phyloP scores from a whole-genome alignment of 164 flowering plant species.

The Nymphaea colorata region DNA sequence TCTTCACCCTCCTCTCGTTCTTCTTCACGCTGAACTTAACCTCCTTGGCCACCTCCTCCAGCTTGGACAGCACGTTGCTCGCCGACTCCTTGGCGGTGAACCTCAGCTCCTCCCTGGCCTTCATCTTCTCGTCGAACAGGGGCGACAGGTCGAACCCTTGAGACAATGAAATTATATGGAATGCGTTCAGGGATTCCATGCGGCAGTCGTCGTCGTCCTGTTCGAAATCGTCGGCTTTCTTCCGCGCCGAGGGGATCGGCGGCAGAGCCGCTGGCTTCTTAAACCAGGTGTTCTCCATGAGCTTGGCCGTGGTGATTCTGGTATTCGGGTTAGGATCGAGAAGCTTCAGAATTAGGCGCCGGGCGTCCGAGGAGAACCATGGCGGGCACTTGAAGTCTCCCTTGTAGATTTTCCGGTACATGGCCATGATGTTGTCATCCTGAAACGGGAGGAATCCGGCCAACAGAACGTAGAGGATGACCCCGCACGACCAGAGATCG shows the following conservation, averaged over 20 bases:
- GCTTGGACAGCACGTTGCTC: constrained; percentile 32
- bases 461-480: constrained; percentile 35
- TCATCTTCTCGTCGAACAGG: constrained; percentile 36
- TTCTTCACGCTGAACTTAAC: constrained; percentile 28
- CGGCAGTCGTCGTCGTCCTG: constrained; percentile 3
- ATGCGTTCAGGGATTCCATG: constrained; percentile 37
- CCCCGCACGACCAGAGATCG: constrained; percentile 55
- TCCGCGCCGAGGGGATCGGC: not conserved
- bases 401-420: constrained; percentile 42
- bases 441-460: constrained; percentile 49
- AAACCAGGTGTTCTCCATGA: constrained; percentile 44
- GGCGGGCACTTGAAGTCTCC: constrained; percentile 55
- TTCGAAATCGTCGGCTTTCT: constrained; percentile 4
- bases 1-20: constrained; percentile 27
- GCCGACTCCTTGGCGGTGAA: constrained; percentile 38
- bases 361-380: constrained; percentile 41
- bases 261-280: constrained; percentile 13
- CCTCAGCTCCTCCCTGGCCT: constrained; percentile 31
- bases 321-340: constrained; percentile 40
- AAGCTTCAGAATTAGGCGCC: constrained; percentile 27
- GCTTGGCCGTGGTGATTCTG: constrained; percentile 25
- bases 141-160: constrained; percentile 47
- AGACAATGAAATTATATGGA: constrained; percentile 41
- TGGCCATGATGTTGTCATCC: constrained; percentile 38
- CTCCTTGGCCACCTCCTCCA: constrained; percentile 34